Conservation (phyloP, 2,329 filamentous ascomycete genomes). For the Rutstroemia sp. region DNA sequence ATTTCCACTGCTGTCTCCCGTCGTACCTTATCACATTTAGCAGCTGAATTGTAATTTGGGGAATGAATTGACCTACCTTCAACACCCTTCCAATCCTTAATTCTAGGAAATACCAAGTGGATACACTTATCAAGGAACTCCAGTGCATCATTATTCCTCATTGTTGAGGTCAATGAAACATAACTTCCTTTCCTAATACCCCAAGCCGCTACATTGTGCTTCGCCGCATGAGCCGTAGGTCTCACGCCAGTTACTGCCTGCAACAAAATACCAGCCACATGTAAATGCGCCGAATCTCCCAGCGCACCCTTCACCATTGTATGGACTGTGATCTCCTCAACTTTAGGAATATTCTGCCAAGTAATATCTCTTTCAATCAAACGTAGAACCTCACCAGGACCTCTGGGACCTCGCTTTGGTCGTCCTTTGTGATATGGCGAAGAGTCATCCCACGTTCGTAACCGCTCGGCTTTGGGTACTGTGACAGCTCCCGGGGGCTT, state of each 20-base stretch:
- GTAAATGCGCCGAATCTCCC: constrained; percentile 65
- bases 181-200: constrained; percentile 63
- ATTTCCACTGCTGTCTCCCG: constrained; percentile 85
- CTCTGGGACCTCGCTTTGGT: constrained; percentile 75
- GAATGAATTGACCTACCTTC: constrained; percentile 36
- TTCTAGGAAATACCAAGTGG: constrained; percentile 83
- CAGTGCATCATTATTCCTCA: constrained; percentile 74
- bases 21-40: constrained; percentile 19
- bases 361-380: constrained; percentile 66
- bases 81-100: constrained; percentile 93
- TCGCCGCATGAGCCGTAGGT: constrained; percentile 62
- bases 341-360: constrained; percentile 78
- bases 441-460: constrained; percentile 81
- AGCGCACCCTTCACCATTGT: constrained; percentile 61
- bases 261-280: constrained; percentile 75
- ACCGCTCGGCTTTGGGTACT: constrained; percentile 52
- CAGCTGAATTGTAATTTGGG: constrained; percentile 26
- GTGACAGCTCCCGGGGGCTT: constrained; percentile 65
- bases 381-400: constrained; percentile 58
- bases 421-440: constrained; percentile 94
- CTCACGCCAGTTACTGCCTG: constrained; percentile 79
- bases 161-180: constrained; percentile 67
- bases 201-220: constrained; percentile 67
- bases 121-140: constrained; percentile 88
- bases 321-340: constrained; percentile 76